Evolutionary conservation across 371 early-diverging fungal species (phyloP).

Genomic region (Rhizomucor miehei): DNA sequence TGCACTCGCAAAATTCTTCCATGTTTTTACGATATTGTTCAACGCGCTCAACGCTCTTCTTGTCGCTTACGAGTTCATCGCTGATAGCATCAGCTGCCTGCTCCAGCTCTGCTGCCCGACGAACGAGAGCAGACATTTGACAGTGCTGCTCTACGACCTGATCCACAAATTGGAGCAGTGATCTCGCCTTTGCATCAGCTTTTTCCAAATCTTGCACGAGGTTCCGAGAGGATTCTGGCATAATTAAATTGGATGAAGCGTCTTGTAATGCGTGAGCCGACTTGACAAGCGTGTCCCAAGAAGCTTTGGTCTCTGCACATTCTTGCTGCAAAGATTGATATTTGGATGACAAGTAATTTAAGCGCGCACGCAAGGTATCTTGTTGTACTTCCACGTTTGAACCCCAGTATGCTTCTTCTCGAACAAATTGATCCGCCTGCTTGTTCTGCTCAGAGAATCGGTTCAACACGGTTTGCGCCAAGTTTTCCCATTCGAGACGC

Average conservation of each 20-base stretch:
- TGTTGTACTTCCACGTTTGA: no score
- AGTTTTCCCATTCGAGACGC: constrained; percentile 23
- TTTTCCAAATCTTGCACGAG: not conserved
- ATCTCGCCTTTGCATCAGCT: not conserved
- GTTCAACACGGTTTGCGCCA: constrained; percentile 18
- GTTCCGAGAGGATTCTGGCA: no score
- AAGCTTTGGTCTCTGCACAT: no score
- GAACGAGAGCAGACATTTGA: constrained; percentile 17
- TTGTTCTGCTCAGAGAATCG: constrained; percentile 8
- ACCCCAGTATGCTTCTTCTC: constrained; percentile 1
- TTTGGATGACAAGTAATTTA: no score
- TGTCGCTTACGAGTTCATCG: constrained; percentile 19
- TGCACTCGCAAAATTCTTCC: not conserved
- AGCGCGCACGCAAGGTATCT: no score
- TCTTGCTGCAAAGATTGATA: no score
- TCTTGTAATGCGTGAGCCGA: no score
- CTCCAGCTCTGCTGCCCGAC: constrained; percentile 20
- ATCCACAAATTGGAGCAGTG: constrained; percentile 16
- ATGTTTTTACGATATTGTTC: constrained; percentile 18
- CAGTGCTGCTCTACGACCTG: constrained; percentile 21
- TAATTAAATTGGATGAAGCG: no score
- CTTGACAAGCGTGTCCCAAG: no score
- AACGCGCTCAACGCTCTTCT: constrained; percentile 8
- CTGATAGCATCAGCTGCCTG: constrained; percentile 26
- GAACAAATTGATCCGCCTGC: not conserved